Conservation (phyloP, 768 basidiomycete species). For the Kwoniella sp. region DNA sequence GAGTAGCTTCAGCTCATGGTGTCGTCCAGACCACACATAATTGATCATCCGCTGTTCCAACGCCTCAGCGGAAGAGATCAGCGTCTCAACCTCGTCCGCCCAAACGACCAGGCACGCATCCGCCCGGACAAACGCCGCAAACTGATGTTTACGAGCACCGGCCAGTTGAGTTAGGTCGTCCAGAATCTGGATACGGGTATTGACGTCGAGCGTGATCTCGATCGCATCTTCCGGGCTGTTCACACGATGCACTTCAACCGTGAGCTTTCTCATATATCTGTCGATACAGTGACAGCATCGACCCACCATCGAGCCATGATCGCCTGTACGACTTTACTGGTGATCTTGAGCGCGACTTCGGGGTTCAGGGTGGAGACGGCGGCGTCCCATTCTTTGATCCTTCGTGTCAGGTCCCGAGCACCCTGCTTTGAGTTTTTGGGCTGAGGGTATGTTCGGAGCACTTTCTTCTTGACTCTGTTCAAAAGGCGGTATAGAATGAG, state of each 20-base stretch:
- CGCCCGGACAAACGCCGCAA: conserved; percentile 82
- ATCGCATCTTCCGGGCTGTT: conserved; percentile 37
- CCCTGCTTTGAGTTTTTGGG: conserved; percentile 32
- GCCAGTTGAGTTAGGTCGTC: conserved; percentile 77
- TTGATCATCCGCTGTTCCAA: conserved; percentile 74
- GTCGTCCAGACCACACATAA: conserved; percentile 67
- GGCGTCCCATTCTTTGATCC: conserved; percentile 50
- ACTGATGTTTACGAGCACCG: conserved; percentile 83
- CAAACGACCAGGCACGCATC: conserved; percentile 83
- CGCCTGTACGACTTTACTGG: conserved; percentile 60
- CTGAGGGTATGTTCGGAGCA: conserved; percentile 41
- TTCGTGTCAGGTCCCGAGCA: conserved; percentile 32
- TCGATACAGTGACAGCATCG: background rate
- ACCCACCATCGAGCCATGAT: conserved; percentile 48
- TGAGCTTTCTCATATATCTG: background rate
- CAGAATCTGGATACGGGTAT: conserved; percentile 82
- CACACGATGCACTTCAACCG: background rate
- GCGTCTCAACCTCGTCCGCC: conserved; percentile 76
- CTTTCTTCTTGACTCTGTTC: conserved; percentile 41
- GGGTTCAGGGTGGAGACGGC: conserved; percentile 63
- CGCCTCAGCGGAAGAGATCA: conserved; percentile 63
- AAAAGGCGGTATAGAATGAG: background rate
- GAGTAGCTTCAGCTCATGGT: conserved; percentile 35
- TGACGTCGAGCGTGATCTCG: conserved; percentile 63
- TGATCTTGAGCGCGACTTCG: conserved; percentile 71